Evolutionary conservation across 371 early-diverging fungal species (phyloP), one percentile per base, ranked within the genome.

Genomic region (Basidiobolus meristosporus): DNA sequence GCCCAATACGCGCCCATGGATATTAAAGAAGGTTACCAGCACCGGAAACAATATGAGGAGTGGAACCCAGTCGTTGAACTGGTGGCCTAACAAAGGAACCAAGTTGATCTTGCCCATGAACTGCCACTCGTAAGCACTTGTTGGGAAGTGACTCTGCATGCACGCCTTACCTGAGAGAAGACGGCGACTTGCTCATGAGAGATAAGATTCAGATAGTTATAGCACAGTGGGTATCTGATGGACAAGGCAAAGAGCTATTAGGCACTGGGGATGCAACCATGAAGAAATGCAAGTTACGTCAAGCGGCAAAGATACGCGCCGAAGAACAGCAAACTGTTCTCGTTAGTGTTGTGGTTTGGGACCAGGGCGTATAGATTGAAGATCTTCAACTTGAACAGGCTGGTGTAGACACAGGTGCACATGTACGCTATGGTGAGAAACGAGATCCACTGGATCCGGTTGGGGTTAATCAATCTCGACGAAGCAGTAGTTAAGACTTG

Each of bases 231-330:
- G 11, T 88, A 84, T 51, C 72, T 71, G 48, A 17, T 21, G 11
- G 22, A 31, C 17, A 41, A 7, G 18, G 19, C 12, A 36, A 10
- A 23, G 18, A 17, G 32, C 14, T 18, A 31, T 16, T 16, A 7
- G 2, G n/a, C n/a, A n/a, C n/a, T n/a, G n/a, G n/a, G n/a, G 11
- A 26, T 10, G 7, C 15, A 19, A 12, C 4, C 26, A 18, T 4
- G 18, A 17, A 21, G 20, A 7, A 23, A 9, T 15, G 7, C 15
- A 26, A 51, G 64, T 49, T 59, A 70, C 65, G 73, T 79, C 51
- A 83, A 63, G 21, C 83, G 70, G 57, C 88, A 90, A 41, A 92
- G 68, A 44, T 92, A 89, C 0, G 82, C 73, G 15, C 84, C 92
- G 38, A 87, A 73, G 57, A 87, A 90, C 29, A 92, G 62, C 35